Evolutionary conservation across 495 filamentous ascomycete genomes (phyloP).

Genomic region (Lasiosphaeris hirsuta): DNA sequence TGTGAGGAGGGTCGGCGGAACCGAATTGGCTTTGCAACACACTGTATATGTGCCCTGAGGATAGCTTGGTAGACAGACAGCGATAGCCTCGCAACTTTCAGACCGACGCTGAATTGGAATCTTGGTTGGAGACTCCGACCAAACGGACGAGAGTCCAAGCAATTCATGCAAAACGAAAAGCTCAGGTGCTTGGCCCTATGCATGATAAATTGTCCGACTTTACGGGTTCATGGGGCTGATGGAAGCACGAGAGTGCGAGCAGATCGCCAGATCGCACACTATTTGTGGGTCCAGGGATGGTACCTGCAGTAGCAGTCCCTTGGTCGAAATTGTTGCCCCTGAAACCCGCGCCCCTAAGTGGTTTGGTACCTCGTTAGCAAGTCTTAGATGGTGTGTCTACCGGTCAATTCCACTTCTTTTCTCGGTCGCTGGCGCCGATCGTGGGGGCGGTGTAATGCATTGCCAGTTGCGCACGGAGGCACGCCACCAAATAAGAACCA

Average conservation of each 20-base stretch:
- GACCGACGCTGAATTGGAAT: neutral
- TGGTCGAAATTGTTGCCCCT: neutral
- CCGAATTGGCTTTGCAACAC: no score
- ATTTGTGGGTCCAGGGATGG: neutral
- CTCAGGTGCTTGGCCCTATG: neutral
- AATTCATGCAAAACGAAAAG: constrained; percentile 6
- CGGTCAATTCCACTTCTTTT: neutral
- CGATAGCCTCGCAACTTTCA: no score
- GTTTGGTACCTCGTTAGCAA: neutral
- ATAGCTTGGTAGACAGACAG: no score
- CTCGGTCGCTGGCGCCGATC: constrained; percentile 3
- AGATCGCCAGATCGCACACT: constrained; percentile 3
- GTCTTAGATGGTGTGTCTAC: neutral
- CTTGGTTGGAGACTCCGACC: constrained; percentile 2
- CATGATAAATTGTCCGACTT: constrained; percentile 13
- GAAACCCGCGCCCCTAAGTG: no score
- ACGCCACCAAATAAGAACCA: constrained; percentile 4
- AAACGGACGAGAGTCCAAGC: constrained; percentile 2
- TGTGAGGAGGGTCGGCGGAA: no score
- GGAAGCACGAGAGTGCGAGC: neutral
- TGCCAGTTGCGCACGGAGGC: neutral
- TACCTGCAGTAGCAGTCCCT: neutral
- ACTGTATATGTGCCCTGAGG: no score
- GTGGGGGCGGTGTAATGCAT: constrained; percentile 7
- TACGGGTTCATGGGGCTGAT: constrained; percentile 10